Evolutionary conservation across 495 filamentous ascomycete species (phyloP), one percentile per base, ranked within the genome.

Genomic region (Aspergillus sparsus): DNA sequence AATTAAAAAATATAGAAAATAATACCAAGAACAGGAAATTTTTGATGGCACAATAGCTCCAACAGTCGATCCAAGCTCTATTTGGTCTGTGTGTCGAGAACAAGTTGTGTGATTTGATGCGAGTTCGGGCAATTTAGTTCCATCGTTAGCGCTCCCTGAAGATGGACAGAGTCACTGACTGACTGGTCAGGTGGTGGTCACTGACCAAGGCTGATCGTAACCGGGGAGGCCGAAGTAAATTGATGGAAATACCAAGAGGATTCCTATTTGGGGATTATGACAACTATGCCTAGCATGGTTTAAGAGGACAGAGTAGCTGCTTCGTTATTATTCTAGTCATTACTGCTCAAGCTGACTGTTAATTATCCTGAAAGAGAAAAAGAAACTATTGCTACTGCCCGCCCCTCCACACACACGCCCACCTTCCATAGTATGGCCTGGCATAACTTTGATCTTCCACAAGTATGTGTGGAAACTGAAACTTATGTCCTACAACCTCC

Each of bases 161-260:
- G 42, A 49, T 31, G 18, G 27, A 34, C 21, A 3, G 27, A 42
- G 42, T 31, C 32, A 64, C 53, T 66, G 56, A 57, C 46, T 50
- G 56, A 35, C 52, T 12, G 55, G 64, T 69, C 67, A 69, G 64
- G 59, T 69, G 67, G 57, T 65, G 61, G 64, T 66, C 66, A 68
- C 57, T 63, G 66, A 68, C 62, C 32, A 42, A 18, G 44, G 52
- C 16, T 42, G 58, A 62, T 62, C 55, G 27, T 45, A 27, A 18
- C 52, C 65, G 65, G 65, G 49, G 62, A 62, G 57, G 54, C 65
- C 65, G 65, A 68, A 53, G 53, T 27, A 3, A 27, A 27, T 27
- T 27, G 21, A 27, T 27, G 21, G 21, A 27, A 47, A 47, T 15
- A 18, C 9, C 44, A 21, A 11, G 5, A 18, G 16, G 15, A 47